phyloP scores from a whole-genome alignment of 202 grass and related monocot species.

The Schoenoplectus tabernaemontani region DNA sequence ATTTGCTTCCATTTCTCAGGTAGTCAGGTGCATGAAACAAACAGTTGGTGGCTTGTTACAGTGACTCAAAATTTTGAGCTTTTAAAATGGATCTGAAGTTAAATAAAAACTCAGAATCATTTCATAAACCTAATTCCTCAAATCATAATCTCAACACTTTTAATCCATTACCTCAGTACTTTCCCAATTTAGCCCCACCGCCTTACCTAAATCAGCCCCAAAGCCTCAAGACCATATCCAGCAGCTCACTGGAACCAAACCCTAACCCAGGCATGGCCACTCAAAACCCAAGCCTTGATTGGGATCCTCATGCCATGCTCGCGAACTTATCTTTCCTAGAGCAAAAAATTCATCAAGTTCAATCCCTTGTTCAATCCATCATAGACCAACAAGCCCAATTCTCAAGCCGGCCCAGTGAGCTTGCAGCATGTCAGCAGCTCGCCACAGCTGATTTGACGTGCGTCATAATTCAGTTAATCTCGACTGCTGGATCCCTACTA shows the following conservation, averaged over 20 bases:
- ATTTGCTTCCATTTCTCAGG: background rate
- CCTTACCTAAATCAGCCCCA: background rate
- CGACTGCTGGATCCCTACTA: conserved; percentile 75
- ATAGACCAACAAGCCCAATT: conserved; percentile 38
- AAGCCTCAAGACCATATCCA: conserved; percentile 35
- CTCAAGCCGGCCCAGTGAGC: conserved; percentile 33
- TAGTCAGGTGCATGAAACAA: conserved; percentile 25
- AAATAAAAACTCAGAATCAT: conserved; percentile 40
- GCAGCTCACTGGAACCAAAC: conserved; percentile 40
- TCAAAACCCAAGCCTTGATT: conserved; percentile 34
- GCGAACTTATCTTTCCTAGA: conserved; percentile 71
- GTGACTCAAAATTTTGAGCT: background rate
- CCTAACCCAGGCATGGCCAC: conserved; percentile 15
- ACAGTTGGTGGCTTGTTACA: background rate
- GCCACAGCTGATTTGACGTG: conserved; percentile 71
- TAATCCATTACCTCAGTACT: conserved; percentile 30
- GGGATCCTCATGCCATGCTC: conserved; percentile 72
- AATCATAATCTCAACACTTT: conserved; percentile 38
- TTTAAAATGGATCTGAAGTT: conserved; percentile 36
- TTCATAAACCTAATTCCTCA: conserved; percentile 40
- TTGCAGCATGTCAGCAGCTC: conserved; percentile 78
- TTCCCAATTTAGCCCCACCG: conserved; percentile 27
- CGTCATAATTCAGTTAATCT: conserved; percentile 88
- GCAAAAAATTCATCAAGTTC: conserved; percentile 89
- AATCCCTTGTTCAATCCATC: conserved; percentile 67